Conservation (phyloP, 441 rosid species). For the Bocquillonia castaneifolia region DNA sequence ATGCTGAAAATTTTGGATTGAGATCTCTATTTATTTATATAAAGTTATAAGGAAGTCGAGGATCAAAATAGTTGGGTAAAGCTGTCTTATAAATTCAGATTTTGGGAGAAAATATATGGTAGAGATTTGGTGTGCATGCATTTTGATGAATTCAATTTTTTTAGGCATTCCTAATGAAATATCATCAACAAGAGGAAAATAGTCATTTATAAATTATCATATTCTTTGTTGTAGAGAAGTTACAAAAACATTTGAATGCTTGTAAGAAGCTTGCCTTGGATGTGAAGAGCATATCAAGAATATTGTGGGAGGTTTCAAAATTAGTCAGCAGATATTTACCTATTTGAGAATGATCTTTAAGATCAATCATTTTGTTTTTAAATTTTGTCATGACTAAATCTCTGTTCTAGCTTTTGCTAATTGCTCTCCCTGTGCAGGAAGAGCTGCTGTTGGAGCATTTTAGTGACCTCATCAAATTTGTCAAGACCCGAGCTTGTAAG, state of each 20-base stretch:
- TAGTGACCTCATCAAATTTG: slow-evolving; percentile 82
- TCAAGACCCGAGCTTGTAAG: slow-evolving; percentile 89
- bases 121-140: not conserved
- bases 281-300: not conserved
- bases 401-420: not conserved
- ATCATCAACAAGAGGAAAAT: not conserved
- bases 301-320: not conserved
- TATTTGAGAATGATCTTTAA: not conserved
- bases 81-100: not conserved
- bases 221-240: not conserved
- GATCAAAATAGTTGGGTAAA: not conserved
- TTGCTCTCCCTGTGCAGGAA: slow-evolving; percentile 53
- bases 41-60: not conserved
- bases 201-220: not conserved
- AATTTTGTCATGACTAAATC: not conserved
- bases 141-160: not conserved
- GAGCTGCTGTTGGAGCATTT: slow-evolving; percentile 90
- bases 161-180: not conserved
- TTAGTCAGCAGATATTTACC: not conserved
- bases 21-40: not conserved
- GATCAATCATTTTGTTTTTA: not conserved
- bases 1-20: not conserved
- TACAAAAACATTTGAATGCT: not conserved
- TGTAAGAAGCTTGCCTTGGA: not conserved
- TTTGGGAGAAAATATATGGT: not conserved